Base-by-base conservation (phyloP, 2,329 filamentous ascomycete species). In the Nannizziopsis barbatae region DNA sequence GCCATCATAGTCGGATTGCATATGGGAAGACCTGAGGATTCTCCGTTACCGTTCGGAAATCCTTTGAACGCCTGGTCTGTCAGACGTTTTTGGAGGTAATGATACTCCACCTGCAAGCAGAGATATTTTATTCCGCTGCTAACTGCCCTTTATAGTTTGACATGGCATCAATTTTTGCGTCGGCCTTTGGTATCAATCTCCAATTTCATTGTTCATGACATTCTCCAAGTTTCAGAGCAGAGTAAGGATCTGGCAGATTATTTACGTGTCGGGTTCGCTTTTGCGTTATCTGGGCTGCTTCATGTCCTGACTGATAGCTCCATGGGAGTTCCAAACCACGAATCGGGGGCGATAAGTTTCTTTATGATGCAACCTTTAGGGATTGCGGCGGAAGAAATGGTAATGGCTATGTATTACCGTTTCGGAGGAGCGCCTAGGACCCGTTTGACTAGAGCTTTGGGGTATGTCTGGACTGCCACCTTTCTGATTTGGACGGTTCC, bases 11-110 rank as follows among this genome's bases (percentile, higher is more conserved):
- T 50, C 3, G 47, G 47, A 15, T 17, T 47, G 10, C 47, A 47
- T 1, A 31, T 41, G 3, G 33, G 35, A n/a, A 18, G 18, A 5
- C 40, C 43, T 18, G 42, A 35, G n/a, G 39, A 44, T 11, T 53
- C 49, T 46, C 52, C 52, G n/a, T 31, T 32, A 10, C 7, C 47
- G 9, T 53, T 50, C 20, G 52, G 52, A 10, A 20, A 41, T 14
- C 32, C 51, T 15, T 36, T 30, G 5, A 42, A 51, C 17, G 31
- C 49, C 12, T 51, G 48, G 20, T 51, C 49, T 30, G 12, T 53
- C 15, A 39, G 52, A 20, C 44, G 30, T 18, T 47, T 53, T 27
- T 53, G 52, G 52, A 37, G 52, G 52, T 53, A 41, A 32, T 31
- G 15, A 2, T 18, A 12, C 30, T 18, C 4, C 44, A 11, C 10